phyloP scores from a whole-genome alignment of 1,284 basidiomycete genomes.

The Marasmius sp. region DNA sequence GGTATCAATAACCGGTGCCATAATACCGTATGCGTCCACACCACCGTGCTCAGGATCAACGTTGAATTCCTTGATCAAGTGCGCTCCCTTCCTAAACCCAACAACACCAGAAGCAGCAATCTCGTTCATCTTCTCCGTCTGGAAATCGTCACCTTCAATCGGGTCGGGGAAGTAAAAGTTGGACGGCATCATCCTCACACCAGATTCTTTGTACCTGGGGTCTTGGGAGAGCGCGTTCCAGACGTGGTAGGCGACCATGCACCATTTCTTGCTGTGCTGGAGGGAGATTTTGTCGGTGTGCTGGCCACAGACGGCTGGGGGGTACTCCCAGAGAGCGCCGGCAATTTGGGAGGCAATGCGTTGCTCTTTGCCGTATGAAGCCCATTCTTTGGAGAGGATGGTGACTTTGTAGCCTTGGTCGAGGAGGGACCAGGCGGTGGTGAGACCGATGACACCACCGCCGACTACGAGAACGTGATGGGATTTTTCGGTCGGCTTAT shows the following conservation, averaged over 20 bases:
- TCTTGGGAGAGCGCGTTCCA: slow-evolving; percentile 16
- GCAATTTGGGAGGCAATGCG: slow-evolving; percentile 32
- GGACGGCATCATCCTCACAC: slow-evolving; percentile 23
- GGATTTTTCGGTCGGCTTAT: not conserved
- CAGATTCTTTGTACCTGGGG: slow-evolving; percentile 9
- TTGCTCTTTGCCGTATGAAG: slow-evolving; percentile 12
- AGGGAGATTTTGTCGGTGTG: slow-evolving; percentile 32
- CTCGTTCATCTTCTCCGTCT: slow-evolving; percentile 32
- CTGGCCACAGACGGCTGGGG: slow-evolving; percentile 34
- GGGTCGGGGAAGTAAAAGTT: slow-evolving; percentile 34
- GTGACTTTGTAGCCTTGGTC: slow-evolving; percentile 32
- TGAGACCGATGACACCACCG: slow-evolving; percentile 11
- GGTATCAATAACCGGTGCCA: slow-evolving; percentile 36
- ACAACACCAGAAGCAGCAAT: slow-evolving; percentile 18
- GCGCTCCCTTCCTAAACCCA: slow-evolving; percentile 30
- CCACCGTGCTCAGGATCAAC: slow-evolving; percentile 29
- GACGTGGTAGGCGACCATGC: slow-evolving; percentile 31
- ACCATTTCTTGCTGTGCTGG: slow-evolving; percentile 30
- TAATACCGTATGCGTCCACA: slow-evolving; percentile 34
- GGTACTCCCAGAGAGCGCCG: slow-evolving; percentile 34
- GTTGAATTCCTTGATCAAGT: slow-evolving; percentile 19
- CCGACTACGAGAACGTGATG: slow-evolving; percentile 11
- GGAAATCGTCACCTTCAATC: slow-evolving; percentile 26
- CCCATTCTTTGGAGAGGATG: slow-evolving; percentile 23
- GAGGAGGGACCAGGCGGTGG: slow-evolving; percentile 30